These are phyloP conservation scores for Firmiana major DNA, from an alignment of 345 rosid genomes.

Conservation along the genomic window DNA sequence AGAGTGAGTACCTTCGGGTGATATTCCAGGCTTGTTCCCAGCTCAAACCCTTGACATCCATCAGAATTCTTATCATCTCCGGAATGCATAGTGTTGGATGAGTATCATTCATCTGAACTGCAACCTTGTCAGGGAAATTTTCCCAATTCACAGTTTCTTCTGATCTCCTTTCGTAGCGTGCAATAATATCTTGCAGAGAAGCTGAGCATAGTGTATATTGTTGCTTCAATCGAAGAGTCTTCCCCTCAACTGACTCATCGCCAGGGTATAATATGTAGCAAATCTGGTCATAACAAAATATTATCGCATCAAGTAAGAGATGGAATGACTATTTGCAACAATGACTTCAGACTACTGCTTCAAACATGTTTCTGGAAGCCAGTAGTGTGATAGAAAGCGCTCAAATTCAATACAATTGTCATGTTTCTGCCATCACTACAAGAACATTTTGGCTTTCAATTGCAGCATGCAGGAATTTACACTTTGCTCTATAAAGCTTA, in stretches of 20 bases:
- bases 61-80: slow-evolving; percentile 61
- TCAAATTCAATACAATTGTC: neutral
- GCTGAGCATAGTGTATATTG: slow-evolving; percentile 82
- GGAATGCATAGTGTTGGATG: slow-evolving; percentile 81
- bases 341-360: neutral
- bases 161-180: slow-evolving; percentile 64
- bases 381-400: too few relatives aligned
- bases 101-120: slow-evolving; percentile 82
- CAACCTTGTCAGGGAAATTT: slow-evolving; percentile 68
- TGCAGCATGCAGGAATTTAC: neutral
- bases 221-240: slow-evolving; percentile 73
- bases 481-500: neutral
- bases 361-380: too few relatives aligned
- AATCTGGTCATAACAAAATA: slow-evolving; percentile 31
- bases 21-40: slow-evolving; percentile 76
- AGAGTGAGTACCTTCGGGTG: slow-evolving; percentile 50
- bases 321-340: neutral
- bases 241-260: slow-evolving; percentile 71
- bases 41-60: slow-evolving; percentile 65
- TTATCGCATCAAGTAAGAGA: neutral
- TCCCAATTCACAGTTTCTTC: slow-evolving; percentile 60
- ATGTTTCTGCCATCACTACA: neutral
- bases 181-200: slow-evolving; percentile 71
- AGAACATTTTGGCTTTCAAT: neutral
- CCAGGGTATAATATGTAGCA: slow-evolving; percentile 76